Base-by-base conservation (phyloP, 331 rosid species). In the Acacia concinna region DNA sequence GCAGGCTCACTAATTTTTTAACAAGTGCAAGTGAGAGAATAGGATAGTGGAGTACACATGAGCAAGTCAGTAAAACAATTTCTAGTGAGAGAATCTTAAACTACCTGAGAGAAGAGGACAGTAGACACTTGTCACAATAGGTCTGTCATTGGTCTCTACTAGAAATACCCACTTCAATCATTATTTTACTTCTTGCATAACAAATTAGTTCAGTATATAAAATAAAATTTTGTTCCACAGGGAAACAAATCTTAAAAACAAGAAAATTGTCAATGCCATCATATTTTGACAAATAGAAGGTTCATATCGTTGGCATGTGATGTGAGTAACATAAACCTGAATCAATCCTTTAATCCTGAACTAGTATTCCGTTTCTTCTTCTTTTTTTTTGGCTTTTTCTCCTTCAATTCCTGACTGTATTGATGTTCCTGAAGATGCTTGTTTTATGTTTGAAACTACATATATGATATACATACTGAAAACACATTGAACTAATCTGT, bases 401-500 rank as follows among this genome's bases (percentile, higher is more conserved):
- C 21, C 44, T 32, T 28, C 38, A 21, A 6, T 32, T 47, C n/a
- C n/a, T 23, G 17, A 62, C 67, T 47, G 68, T 20, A 38, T 38
- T 66, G 62, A 66, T 47, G 59, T 35, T 25, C 31, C 56, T 32
- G 15, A 54, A 70, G 65, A 51, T 65, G 68, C 68, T 40, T 52
- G 49, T 74, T 49, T 70, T 21, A 44, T 79, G 27, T 51, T 60
- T 60, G 35, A 30, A 62, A 15, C 12, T 62, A 75, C 27, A 57
- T 75, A 72, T 77, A 31, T 32, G 67, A 43, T 79, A 40, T 32
- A 63, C 44, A 76, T 63, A 70, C 49, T 41, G 27, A 51, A 25
- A 71, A 77, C 35, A 71, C 27, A 25, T 15, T 54, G 37, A 77
- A 46, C 84, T 83, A 86, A 83, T 83, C 68, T 79, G 91, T 89